Evolutionary conservation across 495 filamentous ascomycete genomes (phyloP), one percentile per base, ranked within the genome.

Genomic region (Aspergillus ostianus): DNA sequence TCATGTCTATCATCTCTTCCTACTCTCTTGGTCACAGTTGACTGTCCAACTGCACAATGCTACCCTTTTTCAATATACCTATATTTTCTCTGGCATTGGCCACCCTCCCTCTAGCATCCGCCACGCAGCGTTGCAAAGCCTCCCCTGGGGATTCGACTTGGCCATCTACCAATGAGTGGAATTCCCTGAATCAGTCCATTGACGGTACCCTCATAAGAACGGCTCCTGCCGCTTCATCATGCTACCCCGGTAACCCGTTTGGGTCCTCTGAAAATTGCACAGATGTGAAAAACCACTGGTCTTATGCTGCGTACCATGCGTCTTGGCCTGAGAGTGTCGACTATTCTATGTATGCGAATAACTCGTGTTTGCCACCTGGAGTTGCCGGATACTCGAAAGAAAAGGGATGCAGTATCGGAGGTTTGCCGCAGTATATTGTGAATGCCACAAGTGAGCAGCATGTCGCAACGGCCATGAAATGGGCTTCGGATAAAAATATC

Each of bases 401-500:
- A 0, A 51, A 46, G 2, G 69, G 67, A 0, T 77, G 74, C 54
- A 56, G 23, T 23, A 57, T 68, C 27, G 68, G 68, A 1, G 70
- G 64, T 9, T 15, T 64, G 29, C 71, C 71, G 15, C 51, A 47
- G 32, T 76, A 74, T 51, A 59, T 71, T 27, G 71, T 76, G 17
- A 73, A 73, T 57, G 73, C 71, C 3, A 69, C 67, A 2, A 66
- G 47, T 4, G 65, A 67, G 12, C 13, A 59, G 1, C 70, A 74
- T 47, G 51, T 76, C 48, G 61, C 62, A 0, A 64, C 46, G 2
- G 70, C 65, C 6, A 64, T 85, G 59, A 72, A 74, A 52, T 85
- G 78, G 63, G 83, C 82, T 0, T 67, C 74, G 2, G 51, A 79
- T 30, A 68, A 81, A 49, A 84, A 82, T 62, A 73, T 88, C 23